phyloP scores from a whole-genome alignment of 2,329 filamentous ascomycete genomes.

The Epichloe elymi region DNA sequence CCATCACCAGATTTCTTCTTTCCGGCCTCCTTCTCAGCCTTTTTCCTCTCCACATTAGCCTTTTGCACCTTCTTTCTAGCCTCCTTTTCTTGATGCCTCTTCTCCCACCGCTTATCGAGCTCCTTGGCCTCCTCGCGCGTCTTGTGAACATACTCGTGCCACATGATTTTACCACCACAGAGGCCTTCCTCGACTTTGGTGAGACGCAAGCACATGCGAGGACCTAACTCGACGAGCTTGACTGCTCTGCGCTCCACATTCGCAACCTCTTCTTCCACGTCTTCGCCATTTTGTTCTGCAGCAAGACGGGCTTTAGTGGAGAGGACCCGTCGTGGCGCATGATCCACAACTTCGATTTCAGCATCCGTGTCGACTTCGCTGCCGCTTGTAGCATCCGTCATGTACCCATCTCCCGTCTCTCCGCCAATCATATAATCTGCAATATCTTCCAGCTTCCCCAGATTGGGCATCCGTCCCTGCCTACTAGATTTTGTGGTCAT shows the following conservation, averaged over 20 bases:
- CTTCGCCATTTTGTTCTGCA: conserved; percentile 24
- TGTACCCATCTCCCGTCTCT: conserved; percentile 63
- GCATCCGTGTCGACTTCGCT: conserved; percentile 90
- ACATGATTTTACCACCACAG: conserved; percentile 83
- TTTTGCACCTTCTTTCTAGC: conserved; percentile 68
- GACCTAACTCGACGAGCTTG: conserved; percentile 84
- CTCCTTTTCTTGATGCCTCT: conserved; percentile 68
- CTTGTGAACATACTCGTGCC: conserved; percentile 93
- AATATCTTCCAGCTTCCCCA: conserved; percentile 84
- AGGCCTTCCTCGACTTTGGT: conserved; percentile 95
- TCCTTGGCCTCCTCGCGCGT: conserved; percentile 61
- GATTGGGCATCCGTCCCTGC: conserved; percentile 67
- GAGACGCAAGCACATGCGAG: conserved; percentile 74
- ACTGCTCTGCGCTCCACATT: conserved; percentile 75
- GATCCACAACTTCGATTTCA: conserved; percentile 75
- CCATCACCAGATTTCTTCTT: conserved; percentile 24
- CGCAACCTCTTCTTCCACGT: conserved; percentile 34
- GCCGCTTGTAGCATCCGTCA: conserved; percentile 72
- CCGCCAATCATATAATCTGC: conserved; percentile 87
- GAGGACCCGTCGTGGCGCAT: conserved; percentile 48
- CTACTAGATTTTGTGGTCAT: conserved; percentile 44
- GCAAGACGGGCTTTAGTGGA: conserved; percentile 35
- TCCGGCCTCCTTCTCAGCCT: conserved; percentile 30
- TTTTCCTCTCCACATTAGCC: conserved; percentile 83
- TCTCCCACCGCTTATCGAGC: conserved; percentile 72